These are phyloP conservation scores for Fusarium cicatricum DNA, from an alignment of 2,329 filamentous ascomycete species.

Conservation along the genomic window DNA sequence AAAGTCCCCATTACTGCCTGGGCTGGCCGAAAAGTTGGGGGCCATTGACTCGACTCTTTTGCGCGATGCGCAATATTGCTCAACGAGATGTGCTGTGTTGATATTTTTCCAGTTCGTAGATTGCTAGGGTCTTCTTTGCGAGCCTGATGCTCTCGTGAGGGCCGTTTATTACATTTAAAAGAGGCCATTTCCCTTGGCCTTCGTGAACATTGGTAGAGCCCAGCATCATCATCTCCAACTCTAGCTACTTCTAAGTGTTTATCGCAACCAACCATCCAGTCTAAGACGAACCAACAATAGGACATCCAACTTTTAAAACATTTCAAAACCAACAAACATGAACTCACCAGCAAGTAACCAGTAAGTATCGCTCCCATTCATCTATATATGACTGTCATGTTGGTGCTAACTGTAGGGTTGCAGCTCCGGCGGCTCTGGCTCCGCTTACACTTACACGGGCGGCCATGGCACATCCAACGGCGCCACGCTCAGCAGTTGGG, in stretches of 20 bases:
- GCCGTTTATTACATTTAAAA: neutral
- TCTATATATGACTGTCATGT: neutral
- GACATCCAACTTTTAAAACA: neutral
- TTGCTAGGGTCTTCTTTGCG: constrained; percentile 17
- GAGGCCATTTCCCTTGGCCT: neutral
- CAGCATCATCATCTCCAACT: constrained; percentile 1
- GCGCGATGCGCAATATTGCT: constrained; percentile 2
- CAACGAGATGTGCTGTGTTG: constrained; percentile 4
- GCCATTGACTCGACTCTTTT: constrained; percentile 6
- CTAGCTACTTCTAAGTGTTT: neutral
- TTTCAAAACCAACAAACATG: neutral
- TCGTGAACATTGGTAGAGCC: neutral
- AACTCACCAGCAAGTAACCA: constrained; percentile 17
- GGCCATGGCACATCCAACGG: constrained; percentile 14
- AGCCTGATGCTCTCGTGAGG: neutral
- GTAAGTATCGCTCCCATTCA: constrained; percentile 8
- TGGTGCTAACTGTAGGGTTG: constrained; percentile 1
- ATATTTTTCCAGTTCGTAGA: constrained; percentile 29
- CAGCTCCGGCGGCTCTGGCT: constrained; percentile 11
- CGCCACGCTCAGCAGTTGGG: constrained; percentile 21
- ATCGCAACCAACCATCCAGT: neutral
- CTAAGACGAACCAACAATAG: constrained; percentile 1
- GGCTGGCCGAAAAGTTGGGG: constrained; percentile 19
- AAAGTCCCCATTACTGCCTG: neutral
- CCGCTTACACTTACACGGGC: constrained; percentile 22